phyloP scores from a whole-genome alignment of 1,284 basidiomycete genomes.

The Pseudozyma thailandica region DNA sequence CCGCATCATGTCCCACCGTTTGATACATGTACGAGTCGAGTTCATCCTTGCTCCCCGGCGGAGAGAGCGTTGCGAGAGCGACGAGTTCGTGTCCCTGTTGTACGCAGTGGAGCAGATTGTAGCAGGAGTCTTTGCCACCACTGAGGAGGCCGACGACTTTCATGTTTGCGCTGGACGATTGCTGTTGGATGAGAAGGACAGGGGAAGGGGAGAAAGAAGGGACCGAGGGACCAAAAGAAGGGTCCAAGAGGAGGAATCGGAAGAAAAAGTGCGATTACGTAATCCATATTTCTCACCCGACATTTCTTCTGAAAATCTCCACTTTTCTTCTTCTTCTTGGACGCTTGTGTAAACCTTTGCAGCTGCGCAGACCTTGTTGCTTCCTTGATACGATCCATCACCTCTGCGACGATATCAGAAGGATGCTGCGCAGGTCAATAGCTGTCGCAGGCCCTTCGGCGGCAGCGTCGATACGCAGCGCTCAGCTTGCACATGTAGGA shows the following conservation, averaged over 20 bases:
- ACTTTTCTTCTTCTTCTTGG: slow-evolving; percentile 24
- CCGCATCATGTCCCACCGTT: slow-evolving; percentile 93
- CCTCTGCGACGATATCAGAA: neutral
- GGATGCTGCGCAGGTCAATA: slow-evolving; percentile 25
- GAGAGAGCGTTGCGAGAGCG: slow-evolving; percentile 87
- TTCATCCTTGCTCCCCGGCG: slow-evolving; percentile 88
- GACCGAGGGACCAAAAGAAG: neutral
- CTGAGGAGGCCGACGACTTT: slow-evolving; percentile 95
- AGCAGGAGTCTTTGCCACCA: slow-evolving; percentile 98
- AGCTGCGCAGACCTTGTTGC: neutral
- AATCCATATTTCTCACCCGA: slow-evolving; percentile 7
- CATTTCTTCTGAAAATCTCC: slow-evolving; percentile 19
- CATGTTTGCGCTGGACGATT: slow-evolving; percentile 71
- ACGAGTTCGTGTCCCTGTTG: slow-evolving; percentile 87
- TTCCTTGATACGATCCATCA: neutral
- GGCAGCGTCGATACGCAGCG: slow-evolving; percentile 6
- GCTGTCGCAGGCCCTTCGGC: slow-evolving; percentile 11
- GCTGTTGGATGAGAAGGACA: neutral
- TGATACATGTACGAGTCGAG: slow-evolving; percentile 99
- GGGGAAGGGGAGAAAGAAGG: neutral
- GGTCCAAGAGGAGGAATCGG: neutral
- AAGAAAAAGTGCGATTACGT: slow-evolving; percentile 16
- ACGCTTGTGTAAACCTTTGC: too few species aligned
- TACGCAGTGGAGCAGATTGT: slow-evolving; percentile 89
- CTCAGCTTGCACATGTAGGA: slow-evolving; percentile 1